Conservation (phyloP, 192 early-diverging fungal genomes). For the Backusella westeae region DNA sequence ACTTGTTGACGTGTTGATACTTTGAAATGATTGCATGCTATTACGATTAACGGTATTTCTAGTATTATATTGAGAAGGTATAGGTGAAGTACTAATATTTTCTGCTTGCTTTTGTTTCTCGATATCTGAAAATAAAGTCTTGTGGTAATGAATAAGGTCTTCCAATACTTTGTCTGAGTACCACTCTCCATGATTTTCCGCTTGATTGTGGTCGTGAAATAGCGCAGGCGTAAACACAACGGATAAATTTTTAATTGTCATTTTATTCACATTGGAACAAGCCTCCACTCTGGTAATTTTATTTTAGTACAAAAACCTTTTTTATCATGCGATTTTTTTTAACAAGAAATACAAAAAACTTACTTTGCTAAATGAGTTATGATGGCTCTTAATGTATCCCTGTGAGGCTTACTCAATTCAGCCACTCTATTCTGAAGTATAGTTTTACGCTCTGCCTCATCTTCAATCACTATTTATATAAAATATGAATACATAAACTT, state of each 20-base stretch:
- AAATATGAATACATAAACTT: neutral
- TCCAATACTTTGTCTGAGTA: slow-evolving; percentile 29
- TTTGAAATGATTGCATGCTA: neutral
- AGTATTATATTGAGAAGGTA: neutral
- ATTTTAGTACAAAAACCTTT: neutral
- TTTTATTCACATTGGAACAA: slow-evolving; percentile 60
- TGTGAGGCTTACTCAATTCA: slow-evolving; percentile 44
- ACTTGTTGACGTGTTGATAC: neutral
- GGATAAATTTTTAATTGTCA: slow-evolving; percentile 60
- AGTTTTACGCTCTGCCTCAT: slow-evolving; percentile 38
- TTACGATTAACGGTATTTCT: neutral
- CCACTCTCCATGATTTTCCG: slow-evolving; percentile 24
- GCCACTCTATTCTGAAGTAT: slow-evolving; percentile 41
- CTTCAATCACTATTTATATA: slow-evolving; percentile 35
- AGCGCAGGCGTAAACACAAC: slow-evolving; percentile 64
- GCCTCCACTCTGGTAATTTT: slow-evolving; percentile 39
- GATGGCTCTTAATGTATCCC: slow-evolving; percentile 52
- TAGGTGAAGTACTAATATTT: neutral
- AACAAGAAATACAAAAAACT: neutral
- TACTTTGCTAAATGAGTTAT: slow-evolving; percentile 59
- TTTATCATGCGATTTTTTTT: neutral
- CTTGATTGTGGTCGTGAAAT: slow-evolving; percentile 58
- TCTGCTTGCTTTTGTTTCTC: slow-evolving; percentile 2
- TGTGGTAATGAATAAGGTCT: slow-evolving; percentile 21
- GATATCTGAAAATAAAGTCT: neutral